A percentile compares a stretch with the other conserved stretches of the same genome.
These are phyloP conservation scores for Ascocoryne sarcoides DNA, from an alignment of 2,329 filamentous ascomycete genomes.

Conservation along the genomic window DNA sequence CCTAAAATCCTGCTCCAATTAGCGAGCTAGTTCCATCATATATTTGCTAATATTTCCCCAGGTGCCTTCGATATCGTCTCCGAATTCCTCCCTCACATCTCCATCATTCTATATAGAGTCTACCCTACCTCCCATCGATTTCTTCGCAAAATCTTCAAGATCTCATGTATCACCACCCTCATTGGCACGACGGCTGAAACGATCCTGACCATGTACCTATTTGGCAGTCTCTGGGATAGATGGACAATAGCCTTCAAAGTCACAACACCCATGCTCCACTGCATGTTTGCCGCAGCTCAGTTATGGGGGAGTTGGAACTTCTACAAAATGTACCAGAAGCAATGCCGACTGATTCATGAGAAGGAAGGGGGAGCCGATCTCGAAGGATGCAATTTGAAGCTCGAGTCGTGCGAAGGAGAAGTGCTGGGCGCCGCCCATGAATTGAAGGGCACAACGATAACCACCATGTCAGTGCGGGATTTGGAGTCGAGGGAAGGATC, in stretches of 20 bases:
- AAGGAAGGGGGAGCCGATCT: conserved; percentile 5
- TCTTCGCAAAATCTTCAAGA: conserved; percentile 31
- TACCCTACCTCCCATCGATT: conserved; percentile 32
- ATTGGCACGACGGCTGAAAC: conserved; percentile 34
- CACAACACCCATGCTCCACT: conserved; percentile 34
- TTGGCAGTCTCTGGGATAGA: conserved; percentile 33
- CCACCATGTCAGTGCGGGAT: too few species aligned
- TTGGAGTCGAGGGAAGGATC: neutral
- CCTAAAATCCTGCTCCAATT: neutral
- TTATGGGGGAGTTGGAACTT: conserved; percentile 36
- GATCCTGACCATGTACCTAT: conserved; percentile 35
- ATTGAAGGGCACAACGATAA: neutral
- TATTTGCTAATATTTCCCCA: conserved; percentile 15
- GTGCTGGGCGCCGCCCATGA: too few species aligned
- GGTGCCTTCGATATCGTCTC: conserved; percentile 38
- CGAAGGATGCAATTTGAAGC: neutral
- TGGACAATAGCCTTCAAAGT: conserved; percentile 37
- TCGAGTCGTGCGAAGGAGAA: neutral
- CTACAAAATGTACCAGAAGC: conserved; percentile 31
- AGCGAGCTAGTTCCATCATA: conserved; percentile 4
- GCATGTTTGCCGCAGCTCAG: conserved; percentile 34
- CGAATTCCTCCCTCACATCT: conserved; percentile 37
- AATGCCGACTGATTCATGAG: conserved; percentile 12
- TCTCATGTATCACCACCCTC: conserved; percentile 31
- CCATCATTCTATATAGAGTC: conserved; percentile 37